Evolutionary conservation across 2,329 filamentous ascomycete genomes (phyloP).

Genomic region (Penicillium janthinellum): DNA sequence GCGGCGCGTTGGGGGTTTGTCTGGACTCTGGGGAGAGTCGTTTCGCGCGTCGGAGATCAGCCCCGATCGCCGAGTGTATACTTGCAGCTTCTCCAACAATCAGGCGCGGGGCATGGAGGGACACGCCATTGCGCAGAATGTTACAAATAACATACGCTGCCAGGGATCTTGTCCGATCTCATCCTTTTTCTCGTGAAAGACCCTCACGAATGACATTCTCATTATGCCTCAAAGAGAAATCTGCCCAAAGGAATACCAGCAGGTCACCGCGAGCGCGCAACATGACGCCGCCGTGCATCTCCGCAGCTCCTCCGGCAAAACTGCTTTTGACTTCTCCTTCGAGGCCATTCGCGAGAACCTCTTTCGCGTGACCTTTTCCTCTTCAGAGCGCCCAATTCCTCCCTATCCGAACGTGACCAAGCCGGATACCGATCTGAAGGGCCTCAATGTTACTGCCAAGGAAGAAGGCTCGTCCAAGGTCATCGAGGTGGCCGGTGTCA

Average conservation of each 20-base stretch:
- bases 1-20: background rate
- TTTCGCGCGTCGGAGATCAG: slow-evolving; percentile 28
- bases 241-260: slow-evolving; percentile 42
- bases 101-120: slow-evolving; percentile 10
- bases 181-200: slow-evolving; percentile 6
- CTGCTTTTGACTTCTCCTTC: slow-evolving; percentile 61
- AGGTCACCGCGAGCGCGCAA: slow-evolving; percentile 28
- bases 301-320: slow-evolving; percentile 43
- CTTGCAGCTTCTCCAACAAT: slow-evolving; percentile 3
- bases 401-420: slow-evolving; percentile 63
- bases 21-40: background rate
- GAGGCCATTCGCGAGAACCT: slow-evolving; percentile 63
- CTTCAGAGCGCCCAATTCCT: slow-evolving; percentile 62
- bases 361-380: slow-evolving; percentile 69
- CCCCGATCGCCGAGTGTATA: slow-evolving; percentile 34
- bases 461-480: slow-evolving; percentile 41
- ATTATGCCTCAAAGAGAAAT: slow-evolving; percentile 55
- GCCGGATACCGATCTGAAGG: slow-evolving; percentile 44
- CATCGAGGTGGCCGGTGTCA: slow-evolving; percentile 53
- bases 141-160: slow-evolving; percentile 25
- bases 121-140: background rate
- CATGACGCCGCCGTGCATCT: slow-evolving; percentile 43
- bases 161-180: slow-evolving; percentile 2
- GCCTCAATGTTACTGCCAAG: slow-evolving; percentile 33
- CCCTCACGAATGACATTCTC: slow-evolving; percentile 13